Evolutionary conservation across 2,329 filamentous ascomycete genomes (phyloP).

Genomic region (Alternaria brassicicola): DNA sequence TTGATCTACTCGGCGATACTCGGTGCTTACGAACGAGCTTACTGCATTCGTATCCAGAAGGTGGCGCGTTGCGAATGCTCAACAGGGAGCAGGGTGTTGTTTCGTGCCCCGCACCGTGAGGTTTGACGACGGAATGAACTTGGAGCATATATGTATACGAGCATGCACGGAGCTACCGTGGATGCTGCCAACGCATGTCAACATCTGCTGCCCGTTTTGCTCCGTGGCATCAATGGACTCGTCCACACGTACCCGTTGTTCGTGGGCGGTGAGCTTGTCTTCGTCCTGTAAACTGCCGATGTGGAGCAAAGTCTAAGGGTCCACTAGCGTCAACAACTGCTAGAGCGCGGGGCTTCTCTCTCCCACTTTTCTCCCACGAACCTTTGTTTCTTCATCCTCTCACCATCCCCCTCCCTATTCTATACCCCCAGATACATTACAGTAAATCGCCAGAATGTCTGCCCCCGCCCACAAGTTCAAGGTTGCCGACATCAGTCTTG

Average conservation of each 20-base stretch:
- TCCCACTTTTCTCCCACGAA: constrained; percentile 16
- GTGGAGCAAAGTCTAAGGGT: constrained; percentile 11
- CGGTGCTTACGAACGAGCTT: constrained; percentile 4
- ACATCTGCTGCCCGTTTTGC: background rate
- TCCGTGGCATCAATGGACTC: background rate
- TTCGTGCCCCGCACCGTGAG: constrained; percentile 7
- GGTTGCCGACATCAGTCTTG: constrained; percentile 96
- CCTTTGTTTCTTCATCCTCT: constrained; percentile 15
- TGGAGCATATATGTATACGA: background rate
- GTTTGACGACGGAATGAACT: background rate
- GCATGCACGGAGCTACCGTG: background rate
- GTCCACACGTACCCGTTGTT: background rate
- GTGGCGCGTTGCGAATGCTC: constrained; percentile 8
- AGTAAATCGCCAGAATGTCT: constrained; percentile 58
- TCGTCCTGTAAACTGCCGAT: constrained; percentile 13
- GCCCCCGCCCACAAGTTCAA: constrained; percentile 93
- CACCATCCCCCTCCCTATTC: constrained; percentile 15
- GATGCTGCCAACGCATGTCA: background rate
- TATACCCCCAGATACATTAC: constrained; percentile 15
- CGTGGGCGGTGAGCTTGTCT: constrained; percentile 7
- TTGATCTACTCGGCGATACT: constrained; percentile 5
- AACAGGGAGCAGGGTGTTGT: constrained; percentile 10
- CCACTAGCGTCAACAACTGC: constrained; percentile 15
- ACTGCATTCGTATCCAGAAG: constrained; percentile 2
- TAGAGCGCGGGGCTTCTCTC: constrained; percentile 21